A percentile compares a stretch with the other conserved stretches of the same genome.
Evolutionary conservation across 345 rosid genomes (phyloP).

Genomic region (Acer saccharum): DNA sequence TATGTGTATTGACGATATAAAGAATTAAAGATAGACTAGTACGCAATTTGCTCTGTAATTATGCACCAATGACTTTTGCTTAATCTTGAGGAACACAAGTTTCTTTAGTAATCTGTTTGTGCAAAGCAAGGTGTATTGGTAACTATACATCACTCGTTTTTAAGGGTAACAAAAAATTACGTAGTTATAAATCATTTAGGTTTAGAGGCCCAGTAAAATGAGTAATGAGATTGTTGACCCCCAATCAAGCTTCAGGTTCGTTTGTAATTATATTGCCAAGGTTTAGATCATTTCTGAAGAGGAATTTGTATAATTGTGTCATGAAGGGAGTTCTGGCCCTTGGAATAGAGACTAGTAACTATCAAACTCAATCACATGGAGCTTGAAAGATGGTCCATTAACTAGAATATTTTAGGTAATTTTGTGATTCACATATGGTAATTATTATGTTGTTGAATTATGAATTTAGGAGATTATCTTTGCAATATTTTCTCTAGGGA

Average conservation of each 20-base stretch:
- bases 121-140: neutral
- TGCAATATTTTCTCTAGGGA: neutral
- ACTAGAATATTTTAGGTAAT: neutral
- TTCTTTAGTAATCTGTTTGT: neutral
- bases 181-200: neutral
- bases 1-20: no score
- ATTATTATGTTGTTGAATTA: neutral
- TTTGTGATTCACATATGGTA: neutral
- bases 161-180: neutral
- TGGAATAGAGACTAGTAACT: neutral
- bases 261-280: neutral
- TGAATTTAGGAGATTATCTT: neutral
- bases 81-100: no score
- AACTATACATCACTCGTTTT: neutral
- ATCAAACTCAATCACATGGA: neutral
- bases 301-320: neutral
- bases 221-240: neutral
- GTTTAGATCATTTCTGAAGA: neutral
- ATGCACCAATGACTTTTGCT: no score
- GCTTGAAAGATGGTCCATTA: neutral
- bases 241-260: neutral
- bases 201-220: neutral
- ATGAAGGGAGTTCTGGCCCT: neutral
- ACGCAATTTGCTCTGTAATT: no score
- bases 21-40: no score